Evolutionary conservation across 2,329 filamentous ascomycete species (phyloP).

Genomic region (Phaeophleospora eucalypticola): DNA sequence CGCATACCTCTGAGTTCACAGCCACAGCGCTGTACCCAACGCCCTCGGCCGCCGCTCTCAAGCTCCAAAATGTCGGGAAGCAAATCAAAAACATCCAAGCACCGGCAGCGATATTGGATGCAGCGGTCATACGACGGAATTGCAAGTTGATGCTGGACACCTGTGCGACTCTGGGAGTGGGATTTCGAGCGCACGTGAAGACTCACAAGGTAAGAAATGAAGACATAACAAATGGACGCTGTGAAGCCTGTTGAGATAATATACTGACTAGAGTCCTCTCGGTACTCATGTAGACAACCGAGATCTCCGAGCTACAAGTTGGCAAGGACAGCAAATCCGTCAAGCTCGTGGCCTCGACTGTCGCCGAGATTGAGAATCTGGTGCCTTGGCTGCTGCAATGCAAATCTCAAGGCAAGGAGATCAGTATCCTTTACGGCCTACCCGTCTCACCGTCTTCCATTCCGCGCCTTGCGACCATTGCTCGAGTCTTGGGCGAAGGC

Average conservation of each 20-base stretch:
- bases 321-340: constrained; percentile 50
- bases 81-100: constrained; percentile 58
- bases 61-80: constrained; percentile 54
- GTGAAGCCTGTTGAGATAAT: background rate
- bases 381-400: constrained; percentile 58
- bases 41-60: constrained; percentile 31
- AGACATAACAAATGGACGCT: background rate
- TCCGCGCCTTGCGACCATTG: constrained; percentile 56
- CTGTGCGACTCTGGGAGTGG: constrained; percentile 54
- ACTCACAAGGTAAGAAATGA: constrained; percentile 64
- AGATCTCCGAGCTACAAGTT: constrained; percentile 67
- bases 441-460: constrained; percentile 61
- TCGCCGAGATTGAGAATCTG: constrained; percentile 69
- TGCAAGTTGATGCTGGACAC: constrained; percentile 69
- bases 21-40: constrained; percentile 30
- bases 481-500: constrained; percentile 51
- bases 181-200: constrained; percentile 75
- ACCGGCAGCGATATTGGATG: constrained; percentile 65
- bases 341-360: constrained; percentile 67
- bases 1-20: constrained; percentile 6
- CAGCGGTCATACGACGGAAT: constrained; percentile 62
- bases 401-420: constrained; percentile 48
- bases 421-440: constrained; percentile 70
- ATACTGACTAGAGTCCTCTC: background rate
- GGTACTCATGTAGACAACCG: constrained; percentile 58